phyloP scores from a whole-genome alignment of 495 filamentous ascomycete genomes.

The Cercophora scortea region DNA sequence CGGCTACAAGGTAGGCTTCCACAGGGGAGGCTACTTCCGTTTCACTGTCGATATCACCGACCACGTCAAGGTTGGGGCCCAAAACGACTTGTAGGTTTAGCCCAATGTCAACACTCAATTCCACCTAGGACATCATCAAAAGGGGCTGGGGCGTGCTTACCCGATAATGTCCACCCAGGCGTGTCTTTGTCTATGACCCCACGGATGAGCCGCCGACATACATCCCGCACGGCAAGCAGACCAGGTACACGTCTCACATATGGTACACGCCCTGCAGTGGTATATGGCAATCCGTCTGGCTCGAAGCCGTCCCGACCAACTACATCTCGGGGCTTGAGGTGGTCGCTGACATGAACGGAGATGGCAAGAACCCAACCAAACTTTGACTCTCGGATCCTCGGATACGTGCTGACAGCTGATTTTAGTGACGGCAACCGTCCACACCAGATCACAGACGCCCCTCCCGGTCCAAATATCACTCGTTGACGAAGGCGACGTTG shows the following conservation, averaged over 20 bases:
- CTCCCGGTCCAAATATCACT: conserved; percentile 33
- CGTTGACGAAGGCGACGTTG: conserved; percentile 17
- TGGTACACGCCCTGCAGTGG: conserved; percentile 64
- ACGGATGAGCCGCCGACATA: conserved; percentile 42
- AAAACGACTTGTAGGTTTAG: conserved; percentile 47
- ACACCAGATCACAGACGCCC: conserved; percentile 20
- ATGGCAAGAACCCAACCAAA: conserved; percentile 30
- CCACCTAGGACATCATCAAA: no score
- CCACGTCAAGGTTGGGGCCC: conserved; percentile 28
- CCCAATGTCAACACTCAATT: neutral
- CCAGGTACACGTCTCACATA: conserved; percentile 49
- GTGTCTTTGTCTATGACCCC: conserved; percentile 58
- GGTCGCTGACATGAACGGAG: conserved; percentile 50
- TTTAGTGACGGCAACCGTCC: conserved; percentile 45
- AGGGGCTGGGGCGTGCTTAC: no score
- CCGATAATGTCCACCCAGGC: conserved; percentile 19
- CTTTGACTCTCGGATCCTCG: neutral
- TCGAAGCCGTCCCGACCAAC: conserved; percentile 49
- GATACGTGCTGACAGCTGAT: conserved; percentile 3
- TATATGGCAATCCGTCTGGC: conserved; percentile 65
- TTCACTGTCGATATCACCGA: conserved; percentile 54
- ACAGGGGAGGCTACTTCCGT: conserved; percentile 55
- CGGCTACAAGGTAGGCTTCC: conserved; percentile 41
- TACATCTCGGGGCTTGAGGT: conserved; percentile 50
- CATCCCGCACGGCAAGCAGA: conserved; percentile 63